Evolutionary conservation across 2,329 filamentous ascomycete species (phyloP).

Genomic region (Venturiaceae sp.): DNA sequence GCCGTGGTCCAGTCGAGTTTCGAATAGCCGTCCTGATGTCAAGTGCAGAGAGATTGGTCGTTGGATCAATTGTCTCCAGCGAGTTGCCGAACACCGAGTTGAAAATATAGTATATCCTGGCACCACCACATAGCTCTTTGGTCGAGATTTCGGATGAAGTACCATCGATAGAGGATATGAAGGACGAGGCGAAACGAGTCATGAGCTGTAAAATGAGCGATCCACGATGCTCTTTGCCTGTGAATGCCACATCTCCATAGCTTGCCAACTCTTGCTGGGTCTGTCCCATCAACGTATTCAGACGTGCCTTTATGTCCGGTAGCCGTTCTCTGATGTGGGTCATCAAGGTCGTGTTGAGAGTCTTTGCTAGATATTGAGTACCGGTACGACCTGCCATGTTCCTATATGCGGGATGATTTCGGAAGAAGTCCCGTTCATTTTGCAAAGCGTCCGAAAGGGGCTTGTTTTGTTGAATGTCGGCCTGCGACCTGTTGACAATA

Average conservation of each 20-base stretch:
- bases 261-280: conserved; percentile 97
- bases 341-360: conserved; percentile 92
- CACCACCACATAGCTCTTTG: conserved; percentile 91
- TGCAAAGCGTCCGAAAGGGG: conserved; percentile 86
- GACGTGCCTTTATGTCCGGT: conserved; percentile 92
- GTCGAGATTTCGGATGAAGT: conserved; percentile 98
- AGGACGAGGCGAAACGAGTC: conserved; percentile 95
- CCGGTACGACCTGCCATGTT: conserved; percentile 93
- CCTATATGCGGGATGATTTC: conserved; percentile 90
- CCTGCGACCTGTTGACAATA: conserved; percentile 94
- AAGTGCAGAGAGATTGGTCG: conserved; percentile 83
- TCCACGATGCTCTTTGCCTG: conserved; percentile 90
- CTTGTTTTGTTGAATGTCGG: conserved; percentile 94
- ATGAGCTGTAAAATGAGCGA: conserved; percentile 93
- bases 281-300: conserved; percentile 99
- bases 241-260: conserved; percentile 96
- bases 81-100: conserved; percentile 98
- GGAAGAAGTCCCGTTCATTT: conserved; percentile 90
- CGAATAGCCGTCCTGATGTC: conserved; percentile 96
- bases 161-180: conserved; percentile 97
- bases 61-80: conserved; percentile 91
- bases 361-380: conserved; percentile 89
- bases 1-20: conserved; percentile 92
- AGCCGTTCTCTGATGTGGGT: conserved; percentile 88
- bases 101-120: conserved; percentile 97